These are phyloP conservation scores for Rhodotorula taiwanensis DNA, from an alignment of 768 basidiomycete genomes.

Conservation along the genomic window DNA sequence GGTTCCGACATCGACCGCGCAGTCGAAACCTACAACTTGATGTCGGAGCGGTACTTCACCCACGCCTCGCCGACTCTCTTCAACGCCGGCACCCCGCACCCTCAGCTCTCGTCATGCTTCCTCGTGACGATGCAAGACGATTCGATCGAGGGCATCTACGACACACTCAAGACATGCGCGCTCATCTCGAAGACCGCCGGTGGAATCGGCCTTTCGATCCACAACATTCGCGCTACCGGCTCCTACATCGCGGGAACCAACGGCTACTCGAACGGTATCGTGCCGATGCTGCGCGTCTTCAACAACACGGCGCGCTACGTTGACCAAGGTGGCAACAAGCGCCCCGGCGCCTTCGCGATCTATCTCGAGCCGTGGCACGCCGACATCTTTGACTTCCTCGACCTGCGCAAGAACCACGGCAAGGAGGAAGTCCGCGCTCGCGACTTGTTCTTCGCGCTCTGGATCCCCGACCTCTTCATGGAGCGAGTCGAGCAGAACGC, in stretches of 20 bases:
- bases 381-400: constrained; percentile 94
- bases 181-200: constrained; percentile 99
- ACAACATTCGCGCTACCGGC: constrained; percentile 88
- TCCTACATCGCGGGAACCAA: constrained; percentile 99
- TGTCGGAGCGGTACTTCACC: constrained; percentile 98
- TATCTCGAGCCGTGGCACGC: constrained; percentile 99
- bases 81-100: constrained; percentile 91
- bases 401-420: constrained; percentile 96
- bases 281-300: constrained; percentile 96
- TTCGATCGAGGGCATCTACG: constrained; percentile 98
- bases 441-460: constrained; percentile 94
- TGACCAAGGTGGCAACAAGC: constrained; percentile 91
- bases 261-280: constrained; percentile 97
- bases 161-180: constrained; percentile 94
- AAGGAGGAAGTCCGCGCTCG: constrained; percentile 95
- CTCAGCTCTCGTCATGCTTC: constrained; percentile 94
- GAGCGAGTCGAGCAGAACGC: constrained; percentile 83
- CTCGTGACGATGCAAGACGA: constrained; percentile 97
- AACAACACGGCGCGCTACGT: constrained; percentile 98
- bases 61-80: constrained; percentile 97
- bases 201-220: constrained; percentile 91
- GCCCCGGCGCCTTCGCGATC: constrained; percentile 95
- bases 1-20: constrained; percentile 79
- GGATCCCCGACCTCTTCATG: constrained; percentile 99
- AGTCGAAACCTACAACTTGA: constrained; percentile 65